Evolutionary conservation across 164 flowering plant species (phyloP).

Genomic region (Liquidambar formosana): DNA sequence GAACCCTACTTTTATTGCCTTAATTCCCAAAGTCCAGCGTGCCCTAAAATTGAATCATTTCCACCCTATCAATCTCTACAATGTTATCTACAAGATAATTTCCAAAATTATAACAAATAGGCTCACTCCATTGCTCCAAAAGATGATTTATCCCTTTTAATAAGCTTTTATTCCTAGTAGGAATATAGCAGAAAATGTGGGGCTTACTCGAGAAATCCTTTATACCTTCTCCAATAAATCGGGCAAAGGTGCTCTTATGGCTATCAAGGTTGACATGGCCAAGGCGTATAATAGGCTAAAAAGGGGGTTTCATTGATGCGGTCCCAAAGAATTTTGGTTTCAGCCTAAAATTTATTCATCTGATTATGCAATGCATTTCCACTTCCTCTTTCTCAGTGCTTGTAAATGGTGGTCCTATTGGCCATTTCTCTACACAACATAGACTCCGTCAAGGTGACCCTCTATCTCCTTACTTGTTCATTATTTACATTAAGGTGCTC

Average conservation of each 20-base stretch:
- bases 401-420: neutral
- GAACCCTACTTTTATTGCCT: neutral
- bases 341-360: too few relatives aligned
- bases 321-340: neutral
- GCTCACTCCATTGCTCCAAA: neutral
- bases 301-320: neutral
- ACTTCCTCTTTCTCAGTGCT: neutral
- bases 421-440: neutral
- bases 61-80: neutral
- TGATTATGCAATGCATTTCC: neutral
- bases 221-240: too few relatives aligned
- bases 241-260: too few relatives aligned
- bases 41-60: neutral
- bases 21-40: neutral
- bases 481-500: neutral
- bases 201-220: neutral
- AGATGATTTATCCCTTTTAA: neutral
- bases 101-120: neutral
- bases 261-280: too few relatives aligned
- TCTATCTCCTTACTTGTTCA: neutral
- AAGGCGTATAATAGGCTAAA: neutral
- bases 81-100: neutral
- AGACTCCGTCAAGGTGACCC: slow-evolving; percentile 1
- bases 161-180: neutral
- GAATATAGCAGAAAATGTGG: neutral